phyloP scores from a whole-genome alignment of 345 rosid genomes.

The Pelargonium nanum region DNA sequence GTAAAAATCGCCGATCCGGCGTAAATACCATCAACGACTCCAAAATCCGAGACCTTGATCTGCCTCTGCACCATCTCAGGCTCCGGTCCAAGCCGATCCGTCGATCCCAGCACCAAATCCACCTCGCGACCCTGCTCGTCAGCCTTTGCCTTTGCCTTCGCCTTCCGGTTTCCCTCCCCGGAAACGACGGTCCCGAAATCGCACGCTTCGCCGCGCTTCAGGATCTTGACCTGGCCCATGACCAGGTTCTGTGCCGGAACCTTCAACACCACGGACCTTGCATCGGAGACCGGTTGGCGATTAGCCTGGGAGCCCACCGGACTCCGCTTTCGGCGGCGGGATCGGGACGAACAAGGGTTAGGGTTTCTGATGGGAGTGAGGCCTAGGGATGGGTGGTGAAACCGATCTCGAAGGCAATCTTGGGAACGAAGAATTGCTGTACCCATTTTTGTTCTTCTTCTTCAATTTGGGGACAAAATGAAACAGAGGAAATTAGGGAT shows the following conservation, averaged over 20 bases:
- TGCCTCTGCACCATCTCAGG: constrained; percentile 31
- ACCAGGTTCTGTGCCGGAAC: constrained; percentile 28
- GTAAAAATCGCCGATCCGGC: constrained; percentile 21
- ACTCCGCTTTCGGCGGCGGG: constrained; percentile 25
- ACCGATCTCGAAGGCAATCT: neutral
- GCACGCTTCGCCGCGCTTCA: constrained; percentile 46
- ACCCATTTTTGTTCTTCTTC: neutral
- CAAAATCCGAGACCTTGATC: constrained; percentile 18
- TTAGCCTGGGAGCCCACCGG: constrained; percentile 10
- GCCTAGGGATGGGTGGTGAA: neutral
- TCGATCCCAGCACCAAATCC: constrained; percentile 32
- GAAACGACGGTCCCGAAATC: neutral
- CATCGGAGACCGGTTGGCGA: neutral
- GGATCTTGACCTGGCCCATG: constrained; percentile 50
- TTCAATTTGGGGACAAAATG: neutral
- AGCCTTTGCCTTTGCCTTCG: constrained; percentile 2
- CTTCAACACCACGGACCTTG: neutral
- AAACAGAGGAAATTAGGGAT: neutral
- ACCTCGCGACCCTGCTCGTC: constrained; percentile 4
- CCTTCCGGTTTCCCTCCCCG: neutral
- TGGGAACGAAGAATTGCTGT: neutral
- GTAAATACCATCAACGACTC: constrained; percentile 8
- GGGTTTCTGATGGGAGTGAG: constrained; percentile 3
- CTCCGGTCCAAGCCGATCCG: constrained; percentile 43
- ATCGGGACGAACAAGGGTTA: constrained; percentile 12